Evolutionary conservation across 2,329 filamentous ascomycete genomes (phyloP).

Genomic region (Purpureocillium takamizusanense): DNA sequence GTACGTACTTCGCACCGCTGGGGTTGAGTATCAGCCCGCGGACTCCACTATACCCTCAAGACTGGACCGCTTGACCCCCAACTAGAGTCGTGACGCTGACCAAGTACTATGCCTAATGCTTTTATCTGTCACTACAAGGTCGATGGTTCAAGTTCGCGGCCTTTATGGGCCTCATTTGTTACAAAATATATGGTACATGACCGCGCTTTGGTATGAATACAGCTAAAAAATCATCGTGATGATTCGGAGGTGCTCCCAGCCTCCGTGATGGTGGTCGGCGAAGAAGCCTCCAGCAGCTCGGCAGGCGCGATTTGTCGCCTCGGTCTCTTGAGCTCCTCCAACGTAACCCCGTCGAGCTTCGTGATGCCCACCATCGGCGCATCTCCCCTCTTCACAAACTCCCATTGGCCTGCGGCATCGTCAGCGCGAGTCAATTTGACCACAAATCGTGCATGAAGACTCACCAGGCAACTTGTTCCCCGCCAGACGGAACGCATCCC

Average conservation of each 20-base stretch:
- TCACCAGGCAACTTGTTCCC: conserved; percentile 89
- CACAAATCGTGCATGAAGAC: conserved; percentile 15
- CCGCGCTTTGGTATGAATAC: too few species aligned
- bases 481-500: conserved; percentile 87
- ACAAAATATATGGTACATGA: too few species aligned
- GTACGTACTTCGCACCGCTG: too few species aligned
- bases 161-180: too few species aligned
- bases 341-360: conserved; percentile 75
- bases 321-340: conserved; percentile 76
- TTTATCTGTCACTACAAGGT: too few species aligned
- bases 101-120: too few species aligned
- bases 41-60: too few species aligned
- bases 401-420: conserved; percentile 57
- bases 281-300: conserved; percentile 22
- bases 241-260: conserved; percentile 23
- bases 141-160: too few species aligned
- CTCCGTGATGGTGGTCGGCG: conserved; percentile 22
- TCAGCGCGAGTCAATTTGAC: conserved; percentile 10
- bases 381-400: conserved; percentile 91
- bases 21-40: too few species aligned
- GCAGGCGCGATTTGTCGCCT: conserved; percentile 53
- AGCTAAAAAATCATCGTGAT: conserved; percentile 12
- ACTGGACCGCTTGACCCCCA: neutral
- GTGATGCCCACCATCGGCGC: conserved; percentile 85
- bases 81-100: too few species aligned